Percentiles rank a stretch among this genome's conserved stretches.
These are phyloP conservation scores for Fraxinus greggii DNA, from an alignment of 305 asterid genomes.

Conservation along the genomic window DNA sequence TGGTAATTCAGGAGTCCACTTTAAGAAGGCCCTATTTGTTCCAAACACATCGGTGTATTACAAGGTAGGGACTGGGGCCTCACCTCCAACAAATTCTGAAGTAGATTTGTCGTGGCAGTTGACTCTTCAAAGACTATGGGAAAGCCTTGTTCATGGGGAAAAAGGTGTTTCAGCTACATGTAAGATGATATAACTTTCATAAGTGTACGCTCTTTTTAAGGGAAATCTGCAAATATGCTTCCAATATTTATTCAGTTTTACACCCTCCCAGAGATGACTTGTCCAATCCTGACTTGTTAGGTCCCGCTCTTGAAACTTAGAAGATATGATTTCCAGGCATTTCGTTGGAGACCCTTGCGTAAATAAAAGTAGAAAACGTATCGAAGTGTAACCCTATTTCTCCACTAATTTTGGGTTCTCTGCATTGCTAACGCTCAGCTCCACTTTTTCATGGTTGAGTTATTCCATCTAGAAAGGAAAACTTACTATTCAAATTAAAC, in stretches of 20 bases:
- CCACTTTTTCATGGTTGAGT: slow-evolving; percentile 20
- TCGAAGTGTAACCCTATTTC: not conserved
- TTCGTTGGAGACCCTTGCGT: not conserved
- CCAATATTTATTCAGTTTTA: not conserved
- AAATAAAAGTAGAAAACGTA: not conserved
- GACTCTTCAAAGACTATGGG: slow-evolving; percentile 86
- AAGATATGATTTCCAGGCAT: not conserved
- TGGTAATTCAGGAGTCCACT: slow-evolving; percentile 63
- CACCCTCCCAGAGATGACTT: not conserved
- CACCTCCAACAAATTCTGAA: slow-evolving; percentile 55
- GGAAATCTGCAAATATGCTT: not conserved
- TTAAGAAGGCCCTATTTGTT: slow-evolving; percentile 86
- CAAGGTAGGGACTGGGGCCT: slow-evolving; percentile 68
- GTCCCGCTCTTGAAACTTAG: not conserved
- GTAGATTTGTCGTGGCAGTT: slow-evolving; percentile 94
- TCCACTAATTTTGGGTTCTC: not conserved
- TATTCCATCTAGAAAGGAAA: not conserved
- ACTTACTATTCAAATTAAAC: not conserved
- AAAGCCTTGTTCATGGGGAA: slow-evolving; percentile 55
- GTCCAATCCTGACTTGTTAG: not conserved
- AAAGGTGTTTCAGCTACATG: slow-evolving; percentile 45
- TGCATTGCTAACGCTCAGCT: not conserved
- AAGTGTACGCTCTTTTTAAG: not conserved
- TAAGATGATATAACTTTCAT: not conserved
- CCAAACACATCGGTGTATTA: slow-evolving; percentile 84